A percentile compares a stretch with the other conserved stretches of the same genome.
Conservation (phyloP, 2,329 filamentous ascomycete genomes). For the Botrytis medusae region DNA sequence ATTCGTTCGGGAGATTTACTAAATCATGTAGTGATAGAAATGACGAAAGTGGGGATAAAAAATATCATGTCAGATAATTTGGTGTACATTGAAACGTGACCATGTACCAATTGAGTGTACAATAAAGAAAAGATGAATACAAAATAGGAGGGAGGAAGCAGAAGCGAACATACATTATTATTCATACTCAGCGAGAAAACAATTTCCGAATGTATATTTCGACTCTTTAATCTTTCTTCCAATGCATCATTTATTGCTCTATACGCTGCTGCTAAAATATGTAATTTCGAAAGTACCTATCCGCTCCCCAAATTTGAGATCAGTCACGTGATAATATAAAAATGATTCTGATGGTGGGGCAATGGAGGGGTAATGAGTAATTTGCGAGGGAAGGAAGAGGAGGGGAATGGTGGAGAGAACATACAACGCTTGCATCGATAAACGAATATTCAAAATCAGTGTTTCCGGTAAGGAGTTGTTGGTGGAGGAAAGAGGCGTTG, state of each 20-base stretch:
- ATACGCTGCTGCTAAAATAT: constrained; percentile 51
- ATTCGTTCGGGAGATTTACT: rapidly evolving
- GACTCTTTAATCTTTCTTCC: constrained; percentile 46
- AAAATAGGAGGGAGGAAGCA: constrained; percentile 15
- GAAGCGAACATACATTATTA: constrained; percentile 48
- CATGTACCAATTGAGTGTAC: background rate
- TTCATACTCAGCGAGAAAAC: constrained; percentile 56
- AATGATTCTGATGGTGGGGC: background rate
- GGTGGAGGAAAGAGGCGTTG: constrained; percentile 76
- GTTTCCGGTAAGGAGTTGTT: constrained; percentile 84
- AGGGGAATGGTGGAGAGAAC: constrained; percentile 33
- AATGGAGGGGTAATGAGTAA: background rate
- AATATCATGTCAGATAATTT: background rate
- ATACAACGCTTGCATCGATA: constrained; percentile 78
- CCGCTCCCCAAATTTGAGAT: rapidly evolving
- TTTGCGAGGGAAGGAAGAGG: background rate
- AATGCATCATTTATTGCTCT: constrained; percentile 50
- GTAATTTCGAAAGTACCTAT: constrained; percentile 49
- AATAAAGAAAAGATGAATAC: background rate
- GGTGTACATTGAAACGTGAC: background rate
- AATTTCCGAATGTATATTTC: constrained; percentile 57
- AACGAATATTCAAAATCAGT: constrained; percentile 89
- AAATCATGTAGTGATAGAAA: rapidly evolving
- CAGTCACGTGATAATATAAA: constrained; percentile 23
- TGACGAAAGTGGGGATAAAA: background rate